phyloP scores from a whole-genome alignment of 2,329 filamentous ascomycete genomes.

The Immersiporthe knoxdaviesiana region DNA sequence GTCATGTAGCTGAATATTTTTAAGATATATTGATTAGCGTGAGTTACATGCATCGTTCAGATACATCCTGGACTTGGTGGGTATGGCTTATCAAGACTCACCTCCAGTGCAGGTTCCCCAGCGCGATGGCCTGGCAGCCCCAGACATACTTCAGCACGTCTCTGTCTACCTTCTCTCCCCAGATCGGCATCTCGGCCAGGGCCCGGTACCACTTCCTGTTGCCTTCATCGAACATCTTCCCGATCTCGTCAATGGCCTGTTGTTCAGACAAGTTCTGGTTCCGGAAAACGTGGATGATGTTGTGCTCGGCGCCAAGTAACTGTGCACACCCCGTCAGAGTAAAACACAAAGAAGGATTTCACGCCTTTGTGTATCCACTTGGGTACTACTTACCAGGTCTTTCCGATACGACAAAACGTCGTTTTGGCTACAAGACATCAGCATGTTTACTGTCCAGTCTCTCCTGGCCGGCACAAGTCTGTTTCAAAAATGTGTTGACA shows the following conservation, averaged over 20 bases:
- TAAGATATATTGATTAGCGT: background rate
- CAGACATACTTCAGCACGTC: conserved; percentile 33
- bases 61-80: background rate
- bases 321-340: background rate
- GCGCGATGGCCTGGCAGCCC: conserved; percentile 32
- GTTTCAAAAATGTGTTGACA: background rate
- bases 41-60: background rate
- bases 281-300: conserved; percentile 32
- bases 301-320: conserved; percentile 30
- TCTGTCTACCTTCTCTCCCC: conserved; percentile 34
- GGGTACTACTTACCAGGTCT: background rate
- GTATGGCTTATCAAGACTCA: background rate
- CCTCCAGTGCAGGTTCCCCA: background rate
- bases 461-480: too few species aligned
- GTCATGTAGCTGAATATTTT: background rate
- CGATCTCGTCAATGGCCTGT: conserved; percentile 33
- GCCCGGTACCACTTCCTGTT: conserved; percentile 34
- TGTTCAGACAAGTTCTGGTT: conserved; percentile 32
- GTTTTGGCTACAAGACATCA: background rate
- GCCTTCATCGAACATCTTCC: conserved; percentile 33
- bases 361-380: background rate
- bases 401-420: background rate
- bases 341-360: background rate
- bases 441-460: too few species aligned
- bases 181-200: conserved; percentile 33